Evolutionary conservation across 1,284 basidiomycete genomes (phyloP), one percentile per base, ranked within the genome.

Genomic region (Xanthoconium separans): DNA sequence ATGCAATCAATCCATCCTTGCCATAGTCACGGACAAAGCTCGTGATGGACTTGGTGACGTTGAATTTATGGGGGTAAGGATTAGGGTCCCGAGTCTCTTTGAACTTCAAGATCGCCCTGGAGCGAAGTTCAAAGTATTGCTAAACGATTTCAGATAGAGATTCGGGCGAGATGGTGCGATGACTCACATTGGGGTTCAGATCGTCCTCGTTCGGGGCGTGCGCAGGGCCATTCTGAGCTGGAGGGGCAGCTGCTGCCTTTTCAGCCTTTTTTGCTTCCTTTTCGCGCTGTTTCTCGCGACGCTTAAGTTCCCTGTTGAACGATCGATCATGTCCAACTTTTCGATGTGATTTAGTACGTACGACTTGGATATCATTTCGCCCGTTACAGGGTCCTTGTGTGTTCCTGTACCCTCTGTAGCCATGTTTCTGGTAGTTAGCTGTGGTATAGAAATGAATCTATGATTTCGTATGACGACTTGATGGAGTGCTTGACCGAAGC

Each of bases 51-150:
- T 77, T 78, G 46, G 89, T 79, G 42, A 97, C 95, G 65, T 97
- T 74, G 78, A 99, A 99, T 83, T 99, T 99, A 87, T 99, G 97
- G 20, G 97, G 96, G 78, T 99, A 99, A 4, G 97, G 96, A 70
- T 96, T 93, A 6, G 93, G 94, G 31, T 83, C 75, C 72, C 90
- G 87, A 45, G 91, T 90, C 70, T 90, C 82, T 72, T 94, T 89
- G 57, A 99, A 82, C 64, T 87, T 85, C 63, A 87, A 84, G 65
- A 99, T 95, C 65, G 91, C 87, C 54, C 94, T 85, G 46, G 87
- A 91, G 63, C 97, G 87, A 61, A 95, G 79, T 73, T 98, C 95
- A 73, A 91, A 96, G 81, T 98, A 99, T 90, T 97, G 93, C 93
- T 96, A 33, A 29, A 33, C 10, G n/a, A 22, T 29, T 36, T 46